Base-by-base conservation (phyloP, 176 grass and related monocot genomes). In the Avena insularis region DNA sequence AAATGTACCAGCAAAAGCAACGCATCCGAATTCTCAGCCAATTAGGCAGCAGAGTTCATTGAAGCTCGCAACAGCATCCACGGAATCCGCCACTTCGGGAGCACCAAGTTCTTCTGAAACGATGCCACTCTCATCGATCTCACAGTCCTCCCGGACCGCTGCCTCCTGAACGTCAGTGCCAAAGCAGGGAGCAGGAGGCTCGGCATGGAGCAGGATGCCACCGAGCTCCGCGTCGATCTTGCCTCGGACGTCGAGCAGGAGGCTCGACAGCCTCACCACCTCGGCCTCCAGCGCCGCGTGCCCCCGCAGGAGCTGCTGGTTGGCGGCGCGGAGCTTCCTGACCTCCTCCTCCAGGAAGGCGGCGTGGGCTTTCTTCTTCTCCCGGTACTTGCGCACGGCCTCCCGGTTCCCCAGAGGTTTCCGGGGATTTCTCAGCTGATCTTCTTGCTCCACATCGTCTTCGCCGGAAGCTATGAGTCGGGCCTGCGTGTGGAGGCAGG, bases 311-410 rank as follows among this genome's bases (percentile, higher is more conserved):
- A 98, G 90, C 77, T 96, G 92, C 81, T 94, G 90, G 62, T 98
- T 98, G n/a, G 83, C 70, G 29, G 73, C 4, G 1, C 89, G 91
- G 49, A 96, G 90, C 72, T 93, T 92, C 86, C 83, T 93, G 57
- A 91, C 77, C 51, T 98, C 96, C 80, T 96, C 96, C 82, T 98
- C 93, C 61, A 98, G 83, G 77, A 89, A 98, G 17, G 89, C 75
- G 2, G 92, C 78, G 49, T 90, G 96, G 1, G 96, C 96, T 70
- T 98, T 98, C 90, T 98, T 98, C 93, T 94, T 96, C 83, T 94
- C 90, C 60, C 96, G 72, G 86, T 98, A 98, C 88, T 96, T 98
- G 73, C 92, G 91, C n/a, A 98, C 94, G 15, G 93, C 96, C 75
- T 91, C 96, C 62, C 90, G 73, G 46, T 98, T 98, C 33, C 92